These are phyloP conservation scores for Tolypocladium pustulatum DNA, from an alignment of 2,329 filamentous ascomycete species.

Conservation along the genomic window DNA sequence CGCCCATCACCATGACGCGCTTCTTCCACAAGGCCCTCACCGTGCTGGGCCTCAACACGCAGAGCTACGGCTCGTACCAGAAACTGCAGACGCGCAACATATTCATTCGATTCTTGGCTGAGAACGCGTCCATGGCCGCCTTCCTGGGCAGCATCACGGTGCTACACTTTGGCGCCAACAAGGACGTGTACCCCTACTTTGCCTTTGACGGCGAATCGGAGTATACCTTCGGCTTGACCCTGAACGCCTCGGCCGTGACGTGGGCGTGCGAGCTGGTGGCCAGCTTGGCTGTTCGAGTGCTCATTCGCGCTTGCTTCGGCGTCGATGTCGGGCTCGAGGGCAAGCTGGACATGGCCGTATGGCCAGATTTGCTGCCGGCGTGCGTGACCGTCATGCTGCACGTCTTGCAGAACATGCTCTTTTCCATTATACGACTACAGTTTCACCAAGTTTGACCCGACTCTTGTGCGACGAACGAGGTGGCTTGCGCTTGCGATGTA, in stretches of 20 bases:
- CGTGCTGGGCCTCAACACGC: slow-evolving; percentile 43
- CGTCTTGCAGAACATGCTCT: slow-evolving; percentile 62
- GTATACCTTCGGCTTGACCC: slow-evolving; percentile 54
- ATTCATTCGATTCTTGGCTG: slow-evolving; percentile 56
- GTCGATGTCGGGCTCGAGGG: slow-evolving; percentile 56
- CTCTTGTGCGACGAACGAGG: background rate
- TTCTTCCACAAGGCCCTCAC: slow-evolving; percentile 45
- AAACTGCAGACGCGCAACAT: slow-evolving; percentile 57
- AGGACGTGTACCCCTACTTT: slow-evolving; percentile 60
- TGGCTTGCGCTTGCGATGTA: background rate
- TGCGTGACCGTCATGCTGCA: slow-evolving; percentile 56
- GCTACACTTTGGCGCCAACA: slow-evolving; percentile 56
- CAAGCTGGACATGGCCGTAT: slow-evolving; percentile 52
- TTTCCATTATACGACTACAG: slow-evolving; percentile 55
- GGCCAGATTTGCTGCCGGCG: slow-evolving; percentile 58
- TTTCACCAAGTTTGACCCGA: slow-evolving; percentile 26
- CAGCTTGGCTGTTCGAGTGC: slow-evolving; percentile 45
- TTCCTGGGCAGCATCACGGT: slow-evolving; percentile 57
- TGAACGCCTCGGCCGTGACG: slow-evolving; percentile 52
- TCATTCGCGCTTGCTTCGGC: slow-evolving; percentile 48
- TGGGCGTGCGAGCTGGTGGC: slow-evolving; percentile 58
- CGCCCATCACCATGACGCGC: slow-evolving; percentile 52
- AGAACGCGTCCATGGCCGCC: slow-evolving; percentile 58
- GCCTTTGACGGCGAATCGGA: slow-evolving; percentile 42
- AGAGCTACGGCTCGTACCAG: slow-evolving; percentile 53